These are phyloP conservation scores for Alternaria metachromatica DNA, from an alignment of 2,329 filamentous ascomycete species.

Conservation along the genomic window DNA sequence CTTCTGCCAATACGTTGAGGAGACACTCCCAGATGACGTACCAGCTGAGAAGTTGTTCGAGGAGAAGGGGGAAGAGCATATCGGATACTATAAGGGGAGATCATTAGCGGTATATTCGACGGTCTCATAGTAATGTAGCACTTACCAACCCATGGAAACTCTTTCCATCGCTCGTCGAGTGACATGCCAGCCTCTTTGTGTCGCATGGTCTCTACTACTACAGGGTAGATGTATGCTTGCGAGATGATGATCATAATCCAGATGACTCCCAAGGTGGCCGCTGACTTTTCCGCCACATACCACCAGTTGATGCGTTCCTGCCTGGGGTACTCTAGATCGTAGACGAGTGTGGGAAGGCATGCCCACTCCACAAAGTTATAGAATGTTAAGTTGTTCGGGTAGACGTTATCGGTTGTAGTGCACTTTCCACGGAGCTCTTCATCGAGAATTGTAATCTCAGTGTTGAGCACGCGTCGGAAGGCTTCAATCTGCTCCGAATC, in stretches of 20 bases:
- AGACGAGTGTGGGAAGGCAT: slow-evolving; percentile 76
- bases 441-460: slow-evolving; percentile 69
- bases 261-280: slow-evolving; percentile 74
- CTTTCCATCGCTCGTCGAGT: slow-evolving; percentile 65
- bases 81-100: slow-evolving; percentile 60
- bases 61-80: slow-evolving; percentile 78
- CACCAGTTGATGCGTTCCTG: slow-evolving; percentile 72
- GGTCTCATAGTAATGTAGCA: neutral
- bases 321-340: slow-evolving; percentile 80
- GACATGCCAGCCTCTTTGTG: slow-evolving; percentile 72
- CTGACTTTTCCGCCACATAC: slow-evolving; percentile 75
- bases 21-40: slow-evolving; percentile 77
- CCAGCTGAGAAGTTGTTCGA: slow-evolving; percentile 79
- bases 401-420: slow-evolving; percentile 58
- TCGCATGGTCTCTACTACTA: slow-evolving; percentile 69
- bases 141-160: slow-evolving; percentile 71
- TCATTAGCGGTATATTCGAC: neutral
- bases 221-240: slow-evolving; percentile 78
- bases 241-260: slow-evolving; percentile 81
- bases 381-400: slow-evolving; percentile 73
- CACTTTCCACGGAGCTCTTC: slow-evolving; percentile 71
- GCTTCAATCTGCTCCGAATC: slow-evolving; percentile 67
- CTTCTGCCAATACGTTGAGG: slow-evolving; percentile 76
- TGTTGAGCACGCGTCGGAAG: slow-evolving; percentile 70
- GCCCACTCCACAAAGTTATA: slow-evolving; percentile 75